These are phyloP conservation scores for Wickerhamiella siamensis DNA, from an alignment of 805 yeast species.

Conservation along the genomic window DNA sequence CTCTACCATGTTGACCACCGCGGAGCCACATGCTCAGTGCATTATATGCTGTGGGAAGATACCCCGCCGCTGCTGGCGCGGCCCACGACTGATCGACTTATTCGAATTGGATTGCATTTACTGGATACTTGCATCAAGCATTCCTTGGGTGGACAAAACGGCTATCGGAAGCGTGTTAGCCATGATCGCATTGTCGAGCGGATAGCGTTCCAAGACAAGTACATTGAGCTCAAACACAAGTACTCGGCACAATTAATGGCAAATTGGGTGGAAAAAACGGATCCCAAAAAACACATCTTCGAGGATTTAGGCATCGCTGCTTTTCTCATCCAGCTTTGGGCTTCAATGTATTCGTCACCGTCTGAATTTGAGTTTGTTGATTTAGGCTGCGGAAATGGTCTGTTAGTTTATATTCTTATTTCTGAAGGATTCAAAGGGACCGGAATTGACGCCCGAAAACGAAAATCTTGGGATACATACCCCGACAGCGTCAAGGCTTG, in stretches of 20 bases:
- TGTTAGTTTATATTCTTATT: conserved; percentile 57
- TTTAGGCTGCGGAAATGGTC: conserved; percentile 91
- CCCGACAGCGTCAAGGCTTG: conserved; percentile 46
- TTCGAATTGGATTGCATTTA: conserved; percentile 70
- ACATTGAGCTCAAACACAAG: conserved; percentile 65
- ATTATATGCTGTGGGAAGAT: conserved; percentile 49
- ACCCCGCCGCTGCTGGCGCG: conserved; percentile 5
- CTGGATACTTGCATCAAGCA: conserved; percentile 71
- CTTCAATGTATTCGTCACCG: conserved; percentile 30
- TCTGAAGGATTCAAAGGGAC: conserved; percentile 70
- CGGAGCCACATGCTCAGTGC: conserved; percentile 39
- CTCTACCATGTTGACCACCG: conserved; percentile 28
- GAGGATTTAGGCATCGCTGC: conserved; percentile 96
- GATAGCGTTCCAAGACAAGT: conserved; percentile 68
- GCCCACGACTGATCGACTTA: conserved; percentile 37
- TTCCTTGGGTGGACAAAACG: conserved; percentile 67
- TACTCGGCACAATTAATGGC: conserved; percentile 63
- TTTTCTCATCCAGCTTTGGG: conserved; percentile 79
- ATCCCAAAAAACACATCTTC: conserved; percentile 89
- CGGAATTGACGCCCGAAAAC: conserved; percentile 79
- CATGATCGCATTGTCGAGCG: conserved; percentile 81
- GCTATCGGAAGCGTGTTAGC: conserved; percentile 75
- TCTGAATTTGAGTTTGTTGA: conserved; percentile 60
- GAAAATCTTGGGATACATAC: conserved; percentile 76
- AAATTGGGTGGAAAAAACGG: conserved; percentile 86